These are phyloP conservation scores for Prunus armeniaca DNA, from an alignment of 306 rosid species.

Conservation along the genomic window DNA sequence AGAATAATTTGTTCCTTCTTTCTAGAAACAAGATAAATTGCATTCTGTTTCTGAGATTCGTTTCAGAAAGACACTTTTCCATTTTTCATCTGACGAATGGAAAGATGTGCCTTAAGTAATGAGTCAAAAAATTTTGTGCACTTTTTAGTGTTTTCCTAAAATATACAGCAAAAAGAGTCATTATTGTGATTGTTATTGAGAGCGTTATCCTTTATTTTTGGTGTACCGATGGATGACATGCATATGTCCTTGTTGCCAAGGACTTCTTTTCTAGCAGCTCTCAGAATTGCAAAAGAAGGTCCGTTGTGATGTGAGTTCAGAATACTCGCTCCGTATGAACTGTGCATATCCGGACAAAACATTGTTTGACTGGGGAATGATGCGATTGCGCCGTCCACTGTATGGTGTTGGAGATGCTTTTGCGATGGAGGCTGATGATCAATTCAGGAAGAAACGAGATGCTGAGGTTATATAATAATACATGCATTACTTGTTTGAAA, in stretches of 20 bases:
- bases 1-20: conserved; percentile 1
- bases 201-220: conserved; percentile 19
- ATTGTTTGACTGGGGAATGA: conserved; percentile 95
- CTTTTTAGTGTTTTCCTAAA: conserved; percentile 16
- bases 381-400: conserved; percentile 76
- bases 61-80: conserved; percentile 13
- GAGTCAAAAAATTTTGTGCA: conserved; percentile 2
- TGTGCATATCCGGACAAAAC: conserved; percentile 87
- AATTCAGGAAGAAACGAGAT: conserved; percentile 82
- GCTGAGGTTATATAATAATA: conserved; percentile 59
- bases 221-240: conserved; percentile 52
- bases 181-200: conserved; percentile 19
- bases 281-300: conserved; percentile 84
- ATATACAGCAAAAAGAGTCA: conserved; percentile 18
- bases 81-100: background rate
- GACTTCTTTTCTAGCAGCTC: conserved; percentile 70
- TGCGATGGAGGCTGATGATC: conserved; percentile 90
- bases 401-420: conserved; percentile 99
- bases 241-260: conserved; percentile 61
- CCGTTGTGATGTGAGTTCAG: conserved; percentile 83
- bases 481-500: conserved; percentile 12
- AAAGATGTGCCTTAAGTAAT: background rate
- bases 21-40: conserved; percentile 12
- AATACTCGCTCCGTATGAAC: conserved; percentile 69
- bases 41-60: conserved; percentile 4